These are phyloP conservation scores for Vinca minor DNA, from an alignment of 257 asterid species.

Conservation along the genomic window DNA sequence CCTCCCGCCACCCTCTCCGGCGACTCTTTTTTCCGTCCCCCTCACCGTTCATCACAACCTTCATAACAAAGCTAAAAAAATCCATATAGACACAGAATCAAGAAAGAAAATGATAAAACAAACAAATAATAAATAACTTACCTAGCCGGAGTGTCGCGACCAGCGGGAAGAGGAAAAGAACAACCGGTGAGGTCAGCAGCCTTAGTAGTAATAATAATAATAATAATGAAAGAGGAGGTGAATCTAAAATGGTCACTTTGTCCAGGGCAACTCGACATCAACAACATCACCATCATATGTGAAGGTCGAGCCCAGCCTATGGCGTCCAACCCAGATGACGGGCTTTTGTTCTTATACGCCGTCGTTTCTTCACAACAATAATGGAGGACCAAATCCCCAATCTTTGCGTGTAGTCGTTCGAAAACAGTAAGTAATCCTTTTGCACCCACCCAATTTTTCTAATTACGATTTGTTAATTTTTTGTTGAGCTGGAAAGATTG, in stretches of 20 bases:
- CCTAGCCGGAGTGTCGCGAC: no score
- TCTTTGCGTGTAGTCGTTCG: conserved; percentile 60
- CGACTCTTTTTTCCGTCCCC: no score
- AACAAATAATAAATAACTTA: no score
- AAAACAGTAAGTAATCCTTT: conserved; percentile 53
- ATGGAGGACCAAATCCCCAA: conserved; percentile 47
- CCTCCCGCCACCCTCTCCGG: no score
- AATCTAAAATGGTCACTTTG: conserved; percentile 22
- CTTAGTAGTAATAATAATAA: no score
- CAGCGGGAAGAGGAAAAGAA: no score
- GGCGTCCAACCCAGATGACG: conserved; percentile 75
- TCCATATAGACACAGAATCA: no score
- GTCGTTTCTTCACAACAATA: conserved; percentile 23
- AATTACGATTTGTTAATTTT: background rate
- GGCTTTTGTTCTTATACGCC: conserved; percentile 57
- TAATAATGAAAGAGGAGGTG: conserved; percentile 29
- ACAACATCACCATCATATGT: conserved; percentile 28
- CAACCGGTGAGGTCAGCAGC: conserved; percentile 55
- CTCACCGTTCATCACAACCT: no score
- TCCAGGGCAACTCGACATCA: conserved; percentile 22
- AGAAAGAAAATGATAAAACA: no score
- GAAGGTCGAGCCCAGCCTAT: conserved; percentile 24
- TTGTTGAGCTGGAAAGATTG: background rate
- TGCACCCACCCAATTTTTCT: background rate
- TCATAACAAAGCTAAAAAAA: no score